phyloP scores from a whole-genome alignment of 441 rosid species.

The Arabidopsis lyrata region DNA sequence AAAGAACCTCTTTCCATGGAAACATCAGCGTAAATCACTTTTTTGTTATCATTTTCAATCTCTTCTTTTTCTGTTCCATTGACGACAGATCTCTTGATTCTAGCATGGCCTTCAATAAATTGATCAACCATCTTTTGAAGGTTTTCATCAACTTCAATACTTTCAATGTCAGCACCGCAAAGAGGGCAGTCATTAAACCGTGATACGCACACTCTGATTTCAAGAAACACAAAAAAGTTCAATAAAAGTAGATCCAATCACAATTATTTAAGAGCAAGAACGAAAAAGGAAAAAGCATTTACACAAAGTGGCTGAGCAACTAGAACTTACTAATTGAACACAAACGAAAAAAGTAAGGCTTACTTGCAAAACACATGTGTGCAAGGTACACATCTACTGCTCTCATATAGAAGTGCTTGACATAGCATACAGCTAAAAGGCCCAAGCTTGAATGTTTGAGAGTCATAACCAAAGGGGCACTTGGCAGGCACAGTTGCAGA shows the following conservation, averaged over 20 bases:
- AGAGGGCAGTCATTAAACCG: constrained; percentile 94
- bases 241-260: not conserved
- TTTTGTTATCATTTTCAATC: constrained; percentile 53
- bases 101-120: constrained; percentile 95
- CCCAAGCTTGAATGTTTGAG: constrained; percentile 88
- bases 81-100: constrained; percentile 81
- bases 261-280: not conserved
- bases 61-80: constrained; percentile 52
- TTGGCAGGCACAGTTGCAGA: constrained; percentile 63
- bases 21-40: constrained; percentile 87
- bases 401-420: constrained; percentile 82
- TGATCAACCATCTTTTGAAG: constrained; percentile 87
- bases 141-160: constrained; percentile 69
- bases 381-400: constrained; percentile 89
- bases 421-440: constrained; percentile 95
- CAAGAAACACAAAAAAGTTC: constrained; percentile 28
- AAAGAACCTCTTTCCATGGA: constrained; percentile 97
- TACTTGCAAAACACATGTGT: constrained; percentile 92
- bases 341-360: constrained; percentile 33
- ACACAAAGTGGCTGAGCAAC: not conserved
- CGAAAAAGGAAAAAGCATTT: not conserved
- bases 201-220: constrained; percentile 66
- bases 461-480: constrained; percentile 94
- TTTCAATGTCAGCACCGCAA: constrained; percentile 96
- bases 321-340: not conserved